These are phyloP conservation scores for Trapa incisa DNA, from an alignment of 345 rosid species.

Conservation along the genomic window DNA sequence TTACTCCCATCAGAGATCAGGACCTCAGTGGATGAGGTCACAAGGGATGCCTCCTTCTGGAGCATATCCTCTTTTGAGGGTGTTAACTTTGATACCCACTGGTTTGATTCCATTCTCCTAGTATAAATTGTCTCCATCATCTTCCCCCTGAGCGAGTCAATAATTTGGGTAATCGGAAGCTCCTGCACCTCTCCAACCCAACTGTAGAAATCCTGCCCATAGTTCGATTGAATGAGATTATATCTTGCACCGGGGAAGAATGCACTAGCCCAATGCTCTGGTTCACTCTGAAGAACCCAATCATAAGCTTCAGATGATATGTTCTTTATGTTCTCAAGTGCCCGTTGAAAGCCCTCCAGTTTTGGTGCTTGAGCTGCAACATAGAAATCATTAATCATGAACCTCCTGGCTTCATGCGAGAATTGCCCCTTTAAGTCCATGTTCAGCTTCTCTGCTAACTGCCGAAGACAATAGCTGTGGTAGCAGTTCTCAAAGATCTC, in stretches of 20 bases:
- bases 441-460: conserved; percentile 66
- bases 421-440: conserved; percentile 67
- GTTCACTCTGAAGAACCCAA: conserved; percentile 81
- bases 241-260: conserved; percentile 70
- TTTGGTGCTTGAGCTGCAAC: conserved; percentile 65
- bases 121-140: conserved; percentile 73
- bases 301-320: conserved; percentile 72
- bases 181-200: conserved; percentile 90
- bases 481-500: conserved; percentile 58
- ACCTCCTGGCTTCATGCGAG: conserved; percentile 86
- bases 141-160: conserved; percentile 64
- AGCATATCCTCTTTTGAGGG: conserved; percentile 70
- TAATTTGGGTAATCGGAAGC: conserved; percentile 82
- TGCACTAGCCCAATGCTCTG: conserved; percentile 82
- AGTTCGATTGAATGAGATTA: conserved; percentile 46
- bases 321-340: conserved; percentile 49
- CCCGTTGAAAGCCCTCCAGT: conserved; percentile 43
- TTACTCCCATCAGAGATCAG: conserved; percentile 30
- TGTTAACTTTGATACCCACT: conserved; percentile 63
- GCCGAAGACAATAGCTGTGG: conserved; percentile 72
- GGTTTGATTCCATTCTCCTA: conserved; percentile 49
- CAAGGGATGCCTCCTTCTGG: conserved; percentile 39
- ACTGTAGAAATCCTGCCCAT: conserved; percentile 67
- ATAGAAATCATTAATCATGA: conserved; percentile 67
- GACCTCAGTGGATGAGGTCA: conserved; percentile 41